A percentile compares a stretch with the other conserved stretches of the same genome.
Conservation (phyloP, 1,139 yeast species). For the Candida glucosophila region DNA sequence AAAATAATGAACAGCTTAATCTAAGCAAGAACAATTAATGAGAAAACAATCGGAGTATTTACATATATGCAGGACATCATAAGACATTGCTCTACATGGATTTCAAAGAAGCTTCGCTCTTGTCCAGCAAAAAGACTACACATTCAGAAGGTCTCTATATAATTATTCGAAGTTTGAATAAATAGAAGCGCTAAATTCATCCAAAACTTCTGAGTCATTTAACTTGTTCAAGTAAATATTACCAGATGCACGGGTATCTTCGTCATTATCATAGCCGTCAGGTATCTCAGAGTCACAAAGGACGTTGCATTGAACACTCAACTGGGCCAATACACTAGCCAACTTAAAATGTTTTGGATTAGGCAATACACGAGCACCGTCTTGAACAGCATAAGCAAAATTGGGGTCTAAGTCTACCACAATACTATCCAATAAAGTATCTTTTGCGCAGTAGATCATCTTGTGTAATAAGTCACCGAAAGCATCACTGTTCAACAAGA, state of each 20-base stretch:
- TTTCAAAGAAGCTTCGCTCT: not conserved
- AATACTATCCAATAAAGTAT: slow-evolving; percentile 23
- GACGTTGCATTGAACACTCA: slow-evolving; percentile 57
- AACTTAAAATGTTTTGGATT: slow-evolving; percentile 35
- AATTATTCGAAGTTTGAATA: slow-evolving; percentile 68
- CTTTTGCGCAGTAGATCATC: slow-evolving; percentile 20
- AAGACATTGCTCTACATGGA: not conserved
- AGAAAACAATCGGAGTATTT: not conserved
- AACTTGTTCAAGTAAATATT: slow-evolving; percentile 35
- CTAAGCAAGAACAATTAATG: not conserved
- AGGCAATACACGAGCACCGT: slow-evolving; percentile 3
- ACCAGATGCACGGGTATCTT: slow-evolving; percentile 30
- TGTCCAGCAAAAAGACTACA: too few species aligned
- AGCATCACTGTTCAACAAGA: slow-evolving; percentile 22
- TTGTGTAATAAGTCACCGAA: slow-evolving; percentile 22
- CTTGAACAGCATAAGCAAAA: not conserved
- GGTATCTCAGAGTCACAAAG: slow-evolving; percentile 39
- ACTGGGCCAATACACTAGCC: slow-evolving; percentile 61
- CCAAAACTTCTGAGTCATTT: slow-evolving; percentile 58
- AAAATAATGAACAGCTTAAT: slow-evolving; percentile 1
- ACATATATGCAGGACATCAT: slow-evolving; percentile 1
- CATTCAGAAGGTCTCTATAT: too few species aligned
- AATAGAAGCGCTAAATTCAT: slow-evolving; percentile 83
- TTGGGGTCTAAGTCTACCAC: slow-evolving; percentile 16
- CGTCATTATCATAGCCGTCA: slow-evolving; percentile 35